Evolutionary conservation across 768 basidiomycete species (phyloP).

Genomic region (Lyophyllum semitale): DNA sequence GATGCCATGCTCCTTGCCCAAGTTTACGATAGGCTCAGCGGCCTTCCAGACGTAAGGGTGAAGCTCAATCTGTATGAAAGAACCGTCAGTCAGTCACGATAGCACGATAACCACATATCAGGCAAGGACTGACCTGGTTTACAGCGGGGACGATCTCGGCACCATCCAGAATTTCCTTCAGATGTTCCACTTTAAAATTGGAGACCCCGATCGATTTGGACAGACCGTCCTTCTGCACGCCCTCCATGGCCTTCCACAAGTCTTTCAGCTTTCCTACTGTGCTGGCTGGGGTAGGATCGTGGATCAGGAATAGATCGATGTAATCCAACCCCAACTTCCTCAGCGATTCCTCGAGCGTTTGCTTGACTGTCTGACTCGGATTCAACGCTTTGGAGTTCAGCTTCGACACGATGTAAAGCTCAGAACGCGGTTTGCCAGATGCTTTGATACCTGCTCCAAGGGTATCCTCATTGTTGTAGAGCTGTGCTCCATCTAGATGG

Average conservation of each 20-base stretch:
- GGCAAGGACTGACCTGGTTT: slow-evolving; percentile 54
- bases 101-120: background rate
- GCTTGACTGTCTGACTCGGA: slow-evolving; percentile 47
- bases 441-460: slow-evolving; percentile 52
- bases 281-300: slow-evolving; percentile 38
- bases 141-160: slow-evolving; percentile 62
- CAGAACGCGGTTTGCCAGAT: slow-evolving; percentile 51
- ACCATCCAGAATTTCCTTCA: slow-evolving; percentile 51
- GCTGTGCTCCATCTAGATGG: slow-evolving; percentile 67
- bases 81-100: background rate
- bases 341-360: slow-evolving; percentile 53
- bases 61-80: slow-evolving; percentile 51
- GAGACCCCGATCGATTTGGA: slow-evolving; percentile 68
- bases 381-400: slow-evolving; percentile 42
- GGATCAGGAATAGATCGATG: slow-evolving; percentile 69
- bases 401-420: slow-evolving; percentile 67
- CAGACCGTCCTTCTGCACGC: slow-evolving; percentile 45
- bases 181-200: slow-evolving; percentile 59
- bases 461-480: slow-evolving; percentile 56
- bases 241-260: slow-evolving; percentile 65
- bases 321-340: slow-evolving; percentile 51
- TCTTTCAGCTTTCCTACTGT: slow-evolving; percentile 46
- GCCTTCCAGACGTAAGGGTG: slow-evolving; percentile 74
- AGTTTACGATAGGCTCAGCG: slow-evolving; percentile 55
- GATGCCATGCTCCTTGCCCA: slow-evolving; percentile 57